Conservation (phyloP, 805 yeast species). For the Starmerella riodocensis region DNA sequence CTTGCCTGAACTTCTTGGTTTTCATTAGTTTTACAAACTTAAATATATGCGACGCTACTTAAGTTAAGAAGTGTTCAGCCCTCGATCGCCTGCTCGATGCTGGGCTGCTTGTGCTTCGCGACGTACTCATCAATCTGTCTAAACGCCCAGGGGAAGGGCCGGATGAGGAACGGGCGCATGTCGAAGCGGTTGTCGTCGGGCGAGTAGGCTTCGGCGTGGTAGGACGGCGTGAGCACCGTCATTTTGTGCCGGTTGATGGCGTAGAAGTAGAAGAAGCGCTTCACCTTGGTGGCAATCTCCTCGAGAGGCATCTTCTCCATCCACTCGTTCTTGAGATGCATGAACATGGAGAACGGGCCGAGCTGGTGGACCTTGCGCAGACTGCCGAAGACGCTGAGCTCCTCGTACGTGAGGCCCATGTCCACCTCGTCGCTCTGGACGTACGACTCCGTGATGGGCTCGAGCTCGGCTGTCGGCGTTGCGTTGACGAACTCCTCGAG, state of each 20-base stretch:
- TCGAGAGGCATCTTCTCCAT: slow-evolving; percentile 58
- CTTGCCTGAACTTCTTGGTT: no score
- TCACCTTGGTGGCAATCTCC: slow-evolving; percentile 83
- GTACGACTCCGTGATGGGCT: slow-evolving; percentile 83
- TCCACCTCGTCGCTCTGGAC: slow-evolving; percentile 95
- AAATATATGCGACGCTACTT: no score
- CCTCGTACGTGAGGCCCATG: slow-evolving; percentile 98
- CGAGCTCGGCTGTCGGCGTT: slow-evolving; percentile 95
- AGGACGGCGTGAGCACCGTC: slow-evolving; percentile 93
- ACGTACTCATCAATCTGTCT: slow-evolving; percentile 76
- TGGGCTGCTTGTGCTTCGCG: slow-evolving; percentile 12
- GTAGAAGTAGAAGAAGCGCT: slow-evolving; percentile 81
- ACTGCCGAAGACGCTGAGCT: slow-evolving; percentile 77
- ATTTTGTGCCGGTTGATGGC: slow-evolving; percentile 94
- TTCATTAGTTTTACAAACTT: no score
- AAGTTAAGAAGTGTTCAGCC: no score
- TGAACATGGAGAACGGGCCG: slow-evolving; percentile 92
- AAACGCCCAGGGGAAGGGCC: slow-evolving; percentile 85
- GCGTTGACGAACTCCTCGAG: slow-evolving; percentile 71
- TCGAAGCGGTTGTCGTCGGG: slow-evolving; percentile 97
- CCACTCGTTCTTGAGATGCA: slow-evolving; percentile 86
- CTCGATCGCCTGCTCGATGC: no score
- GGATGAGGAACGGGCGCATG: slow-evolving; percentile 84
- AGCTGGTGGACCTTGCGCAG: slow-evolving; percentile 84
- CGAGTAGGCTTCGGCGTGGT: slow-evolving; percentile 95